Evolutionary conservation across 2,329 filamentous ascomycete genomes (phyloP), one percentile per base, ranked within the genome.

Genomic region (Aspergillus sergii): DNA sequence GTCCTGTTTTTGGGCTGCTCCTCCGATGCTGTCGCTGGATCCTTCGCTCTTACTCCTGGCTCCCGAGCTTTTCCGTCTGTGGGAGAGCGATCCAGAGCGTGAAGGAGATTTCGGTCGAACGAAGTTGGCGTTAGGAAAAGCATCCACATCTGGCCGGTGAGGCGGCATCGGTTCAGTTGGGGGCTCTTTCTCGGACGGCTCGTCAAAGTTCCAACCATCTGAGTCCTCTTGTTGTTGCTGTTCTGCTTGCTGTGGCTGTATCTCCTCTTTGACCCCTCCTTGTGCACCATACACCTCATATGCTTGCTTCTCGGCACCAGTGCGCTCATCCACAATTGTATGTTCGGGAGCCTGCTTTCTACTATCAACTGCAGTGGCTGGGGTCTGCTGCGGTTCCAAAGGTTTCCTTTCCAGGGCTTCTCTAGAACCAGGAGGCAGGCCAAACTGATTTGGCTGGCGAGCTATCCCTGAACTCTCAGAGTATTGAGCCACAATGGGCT

Each of bases 131-230:
- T 88, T 89, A 1, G 94, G 94, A 66, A 98, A 98, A 5, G 87
- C 85, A 76, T 97, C 94, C 0, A 90, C 95, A 73, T 97, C 94
- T 1, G 93, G 93, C 65, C 94, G 80, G 64, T 86, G 81, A 12
- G 88, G 79, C 77, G 89, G 68, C 72, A 82, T 81, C 1, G 81
- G 72, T 59, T 79, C 79, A 68, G 73, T 30, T 74, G 78, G 66
- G 1, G 72, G 67, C 56, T 77, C 77, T 53, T 85, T 79, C 46
- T 91, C 90, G 0, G 86, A 80, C 58, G 81, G 71, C n/a, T 97
- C 93, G 59, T 94, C 92, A 69, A 99, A 99, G 72, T 96, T 94
- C 95, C 95, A 99, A 10, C 87, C 92, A 72, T 97, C 94, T 0
- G 85, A 74, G 63, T 91, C 88, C 4, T 83, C 80, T 41, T 72